These are phyloP conservation scores for Isatis lusitanica DNA, from an alignment of 441 rosid species.

Conservation along the genomic window DNA sequence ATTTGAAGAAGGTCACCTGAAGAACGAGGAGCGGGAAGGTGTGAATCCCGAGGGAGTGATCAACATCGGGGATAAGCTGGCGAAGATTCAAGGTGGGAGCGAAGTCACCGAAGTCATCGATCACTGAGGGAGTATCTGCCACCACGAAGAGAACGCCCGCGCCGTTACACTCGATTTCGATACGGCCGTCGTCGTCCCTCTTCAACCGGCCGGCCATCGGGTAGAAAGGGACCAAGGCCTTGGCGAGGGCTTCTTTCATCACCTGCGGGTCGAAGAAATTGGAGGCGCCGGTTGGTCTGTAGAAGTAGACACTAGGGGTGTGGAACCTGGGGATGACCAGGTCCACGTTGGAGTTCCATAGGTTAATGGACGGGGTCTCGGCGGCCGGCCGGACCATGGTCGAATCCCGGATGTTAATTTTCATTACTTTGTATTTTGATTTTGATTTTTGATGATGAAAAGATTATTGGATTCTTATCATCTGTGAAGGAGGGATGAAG, in stretches of 20 bases:
- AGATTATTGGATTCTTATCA: neutral
- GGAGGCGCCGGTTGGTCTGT: slow-evolving; percentile 57
- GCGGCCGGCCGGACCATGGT: slow-evolving; percentile 71
- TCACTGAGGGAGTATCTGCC: slow-evolving; percentile 60
- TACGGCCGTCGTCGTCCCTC: slow-evolving; percentile 85
- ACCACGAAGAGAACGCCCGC: slow-evolving; percentile 80
- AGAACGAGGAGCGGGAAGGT: slow-evolving; percentile 79
- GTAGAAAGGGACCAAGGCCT: slow-evolving; percentile 80
- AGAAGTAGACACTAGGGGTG: slow-evolving; percentile 93
- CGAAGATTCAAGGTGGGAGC: slow-evolving; percentile 86
- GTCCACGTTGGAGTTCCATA: slow-evolving; percentile 91
- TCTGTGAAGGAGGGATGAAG: too few species aligned
- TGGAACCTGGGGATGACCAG: slow-evolving; percentile 89
- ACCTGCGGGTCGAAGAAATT: slow-evolving; percentile 64
- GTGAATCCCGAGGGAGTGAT: slow-evolving; percentile 71
- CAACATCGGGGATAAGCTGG: slow-evolving; percentile 81
- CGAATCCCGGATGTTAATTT: slow-evolving; percentile 63
- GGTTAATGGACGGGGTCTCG: slow-evolving; percentile 51
- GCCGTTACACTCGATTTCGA: slow-evolving; percentile 82
- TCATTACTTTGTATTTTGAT: slow-evolving; percentile 32
- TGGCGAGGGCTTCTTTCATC: slow-evolving; percentile 66
- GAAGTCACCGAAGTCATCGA: slow-evolving; percentile 86
- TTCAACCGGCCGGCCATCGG: slow-evolving; percentile 90
- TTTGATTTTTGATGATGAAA: neutral
- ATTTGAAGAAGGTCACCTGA: slow-evolving; percentile 92